Evolutionary conservation across 805 yeast species (phyloP).

Genomic region (Candida adriatica): DNA sequence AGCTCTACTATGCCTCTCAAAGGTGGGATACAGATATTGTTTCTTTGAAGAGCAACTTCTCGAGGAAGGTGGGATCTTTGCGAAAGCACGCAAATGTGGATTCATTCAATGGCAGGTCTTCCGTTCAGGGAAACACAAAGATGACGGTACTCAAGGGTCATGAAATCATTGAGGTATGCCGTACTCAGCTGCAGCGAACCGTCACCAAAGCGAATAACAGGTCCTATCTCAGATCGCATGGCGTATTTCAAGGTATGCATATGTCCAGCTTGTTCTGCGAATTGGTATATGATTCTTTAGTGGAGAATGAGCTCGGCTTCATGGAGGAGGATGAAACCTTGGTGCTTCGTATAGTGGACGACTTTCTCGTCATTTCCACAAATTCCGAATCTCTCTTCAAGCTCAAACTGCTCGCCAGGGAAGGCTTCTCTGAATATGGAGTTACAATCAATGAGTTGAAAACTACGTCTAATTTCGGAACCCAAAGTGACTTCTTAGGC

Average conservation of each 20-base stretch:
- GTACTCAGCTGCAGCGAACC: constrained; percentile 48
- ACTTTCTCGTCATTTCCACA: constrained; percentile 65
- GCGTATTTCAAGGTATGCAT: constrained; percentile 82
- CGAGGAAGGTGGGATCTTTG: not conserved
- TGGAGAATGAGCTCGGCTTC: constrained; percentile 28
- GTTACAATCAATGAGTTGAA: constrained; percentile 26
- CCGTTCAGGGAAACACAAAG: constrained; percentile 5
- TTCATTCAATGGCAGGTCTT: not conserved
- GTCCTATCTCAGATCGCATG: constrained; percentile 46
- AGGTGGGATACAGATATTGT: constrained; percentile 1
- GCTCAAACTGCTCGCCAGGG: constrained; percentile 24
- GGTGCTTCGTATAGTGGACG: constrained; percentile 73
- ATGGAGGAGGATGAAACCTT: constrained; percentile 24
- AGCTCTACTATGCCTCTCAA: constrained; percentile 5
- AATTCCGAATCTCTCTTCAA: constrained; percentile 25
- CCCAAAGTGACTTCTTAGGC: not conserved
- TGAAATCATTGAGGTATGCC: constrained; percentile 40
- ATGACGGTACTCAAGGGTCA: constrained; percentile 33
- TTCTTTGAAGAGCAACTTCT: not conserved
- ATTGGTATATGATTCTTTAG: constrained; percentile 57
- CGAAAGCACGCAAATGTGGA: not conserved
- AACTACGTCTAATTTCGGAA: constrained; percentile 31
- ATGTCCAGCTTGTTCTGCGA: constrained; percentile 73
- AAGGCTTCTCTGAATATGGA: constrained; percentile 32
- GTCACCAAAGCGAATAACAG: constrained; percentile 32